Evolutionary conservation across 2,329 filamentous ascomycete genomes (phyloP).

Genomic region (Exophiala sp.): DNA sequence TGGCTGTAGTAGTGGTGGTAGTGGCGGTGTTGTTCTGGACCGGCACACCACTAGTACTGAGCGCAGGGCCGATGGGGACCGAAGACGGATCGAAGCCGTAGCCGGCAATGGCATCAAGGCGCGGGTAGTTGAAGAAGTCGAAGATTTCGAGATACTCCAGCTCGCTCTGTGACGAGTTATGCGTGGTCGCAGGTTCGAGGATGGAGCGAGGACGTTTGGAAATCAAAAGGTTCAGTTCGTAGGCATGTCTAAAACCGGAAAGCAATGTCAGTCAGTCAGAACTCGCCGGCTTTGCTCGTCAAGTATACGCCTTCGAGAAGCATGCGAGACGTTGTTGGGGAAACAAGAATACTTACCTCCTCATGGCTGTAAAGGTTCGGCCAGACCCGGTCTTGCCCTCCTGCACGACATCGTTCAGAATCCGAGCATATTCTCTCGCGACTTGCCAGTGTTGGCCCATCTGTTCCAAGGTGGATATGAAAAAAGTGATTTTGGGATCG

Average conservation of each 20-base stretch:
- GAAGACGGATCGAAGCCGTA: conserved; percentile 10
- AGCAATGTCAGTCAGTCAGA: too few species aligned
- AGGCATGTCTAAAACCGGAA: conserved; percentile 19
- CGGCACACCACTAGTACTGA: background rate
- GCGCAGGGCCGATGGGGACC: background rate
- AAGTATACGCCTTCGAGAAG: too few species aligned
- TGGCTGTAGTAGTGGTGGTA: conserved; percentile 26
- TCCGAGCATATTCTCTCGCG: conserved; percentile 69
- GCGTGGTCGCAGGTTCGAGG: conserved; percentile 20
- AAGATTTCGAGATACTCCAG: conserved; percentile 89
- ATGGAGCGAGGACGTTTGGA: conserved; percentile 60
- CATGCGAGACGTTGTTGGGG: too few species aligned
- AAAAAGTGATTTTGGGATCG: conserved; percentile 70
- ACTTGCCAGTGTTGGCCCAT: conserved; percentile 84
- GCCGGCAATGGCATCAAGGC: conserved; percentile 42
- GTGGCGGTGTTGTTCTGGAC: conserved; percentile 4
- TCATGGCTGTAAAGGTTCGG: conserved; percentile 83
- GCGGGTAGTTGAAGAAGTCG: conserved; percentile 87
- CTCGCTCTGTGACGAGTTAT: conserved; percentile 45
- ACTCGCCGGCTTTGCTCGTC: too few species aligned
- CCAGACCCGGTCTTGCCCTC: conserved; percentile 49
- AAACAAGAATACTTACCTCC: conserved; percentile 65
- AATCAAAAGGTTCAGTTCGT: conserved; percentile 79
- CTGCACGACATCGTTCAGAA: conserved; percentile 76
- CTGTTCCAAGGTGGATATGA: conserved; percentile 73